phyloP scores from a whole-genome alignment of 768 basidiomycete genomes.

The Xanthoconium stramineum region DNA sequence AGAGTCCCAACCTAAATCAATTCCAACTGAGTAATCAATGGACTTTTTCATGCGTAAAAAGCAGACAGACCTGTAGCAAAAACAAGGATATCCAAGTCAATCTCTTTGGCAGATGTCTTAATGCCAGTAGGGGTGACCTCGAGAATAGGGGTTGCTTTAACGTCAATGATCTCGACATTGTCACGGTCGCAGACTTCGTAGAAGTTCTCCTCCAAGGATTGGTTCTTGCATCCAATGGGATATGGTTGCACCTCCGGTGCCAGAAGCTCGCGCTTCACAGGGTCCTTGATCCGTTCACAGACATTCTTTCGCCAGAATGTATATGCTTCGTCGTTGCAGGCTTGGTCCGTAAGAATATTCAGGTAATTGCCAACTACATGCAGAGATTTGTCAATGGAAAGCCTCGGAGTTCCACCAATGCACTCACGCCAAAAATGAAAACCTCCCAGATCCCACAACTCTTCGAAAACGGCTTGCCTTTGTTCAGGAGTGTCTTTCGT shows the following conservation, averaged over 20 bases:
- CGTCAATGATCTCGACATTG: conserved; percentile 9
- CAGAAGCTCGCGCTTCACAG: conserved; percentile 7
- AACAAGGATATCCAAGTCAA: conserved; percentile 6
- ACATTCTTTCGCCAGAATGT: neutral
- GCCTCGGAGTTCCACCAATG: neutral
- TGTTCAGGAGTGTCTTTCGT: conserved; percentile 2
- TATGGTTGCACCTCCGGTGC: conserved; percentile 5
- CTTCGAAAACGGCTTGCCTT: conserved; percentile 5
- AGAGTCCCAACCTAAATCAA: conserved; percentile 2
- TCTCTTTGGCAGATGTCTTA: conserved; percentile 2
- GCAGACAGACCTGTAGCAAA: conserved; percentile 7
- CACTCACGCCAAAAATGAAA: conserved; percentile 5
- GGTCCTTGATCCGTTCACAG: conserved; percentile 8
- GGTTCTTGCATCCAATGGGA: conserved; percentile 8
- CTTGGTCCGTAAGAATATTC: neutral
- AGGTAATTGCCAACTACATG: conserved; percentile 6
- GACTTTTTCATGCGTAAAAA: neutral
- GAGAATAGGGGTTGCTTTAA: conserved; percentile 8
- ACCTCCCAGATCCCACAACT: conserved; percentile 4
- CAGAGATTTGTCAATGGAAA: neutral
- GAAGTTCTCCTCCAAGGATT: conserved; percentile 5
- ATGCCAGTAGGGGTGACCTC: conserved; percentile 5
- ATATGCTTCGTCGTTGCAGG: conserved; percentile 6
- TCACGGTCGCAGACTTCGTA: conserved; percentile 9
- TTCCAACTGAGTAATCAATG: neutral